phyloP scores from a whole-genome alignment of 441 rosid genomes.

The Pelargonium fulgidum region DNA sequence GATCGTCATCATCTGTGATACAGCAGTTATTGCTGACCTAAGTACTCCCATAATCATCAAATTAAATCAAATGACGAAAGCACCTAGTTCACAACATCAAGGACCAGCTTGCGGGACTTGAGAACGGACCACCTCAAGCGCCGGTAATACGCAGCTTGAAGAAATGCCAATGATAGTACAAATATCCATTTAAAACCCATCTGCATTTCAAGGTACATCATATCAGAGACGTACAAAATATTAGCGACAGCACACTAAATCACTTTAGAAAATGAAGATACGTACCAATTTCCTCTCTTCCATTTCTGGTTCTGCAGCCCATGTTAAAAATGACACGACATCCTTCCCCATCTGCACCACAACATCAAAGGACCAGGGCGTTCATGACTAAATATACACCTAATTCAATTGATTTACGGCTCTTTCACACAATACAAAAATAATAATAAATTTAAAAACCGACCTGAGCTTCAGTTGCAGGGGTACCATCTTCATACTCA shows the following conservation, averaged over 20 bases:
- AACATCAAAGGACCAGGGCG: not conserved
- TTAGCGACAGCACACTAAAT: not conserved
- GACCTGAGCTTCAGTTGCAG: constrained; percentile 99
- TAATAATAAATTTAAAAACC: not conserved
- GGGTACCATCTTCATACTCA: constrained; percentile 94
- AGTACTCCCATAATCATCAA: constrained; percentile 14
- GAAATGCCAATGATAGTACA: constrained; percentile 84
- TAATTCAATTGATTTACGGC: not conserved
- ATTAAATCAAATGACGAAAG: constrained; percentile 12
- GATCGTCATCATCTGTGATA: constrained; percentile 16
- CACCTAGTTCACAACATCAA: constrained; percentile 87
- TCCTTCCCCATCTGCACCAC: constrained; percentile 94
- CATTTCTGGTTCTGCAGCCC: constrained; percentile 99
- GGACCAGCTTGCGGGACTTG: constrained; percentile 82
- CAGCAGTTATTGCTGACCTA: constrained; percentile 33
- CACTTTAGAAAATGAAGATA: not conserved
- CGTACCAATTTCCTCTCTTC: constrained; percentile 95
- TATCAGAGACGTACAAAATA: too few species aligned
- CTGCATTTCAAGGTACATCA: constrained; percentile 34
- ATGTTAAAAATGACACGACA: constrained; percentile 76
- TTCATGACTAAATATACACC: not conserved
- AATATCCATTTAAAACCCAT: constrained; percentile 99
- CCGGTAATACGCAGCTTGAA: constrained; percentile 89
- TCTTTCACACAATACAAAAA: not conserved
- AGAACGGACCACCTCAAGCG: constrained; percentile 89